Evolutionary conservation across 2,329 filamentous ascomycete genomes (phyloP).

Genomic region (Botrytis pseudocinerea): DNA sequence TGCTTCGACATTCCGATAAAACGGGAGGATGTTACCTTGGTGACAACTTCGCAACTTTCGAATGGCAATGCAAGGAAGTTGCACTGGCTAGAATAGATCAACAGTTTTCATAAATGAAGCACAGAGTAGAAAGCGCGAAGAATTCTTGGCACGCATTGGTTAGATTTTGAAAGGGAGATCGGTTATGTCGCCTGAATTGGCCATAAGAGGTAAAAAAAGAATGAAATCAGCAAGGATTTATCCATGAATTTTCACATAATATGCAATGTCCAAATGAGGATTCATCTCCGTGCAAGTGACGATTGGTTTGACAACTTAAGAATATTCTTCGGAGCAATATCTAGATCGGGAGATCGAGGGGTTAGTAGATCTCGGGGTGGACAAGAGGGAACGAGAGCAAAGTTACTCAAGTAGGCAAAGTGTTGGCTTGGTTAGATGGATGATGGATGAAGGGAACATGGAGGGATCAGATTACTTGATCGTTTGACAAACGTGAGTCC

Average conservation of each 20-base stretch:
- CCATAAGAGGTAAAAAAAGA: background rate
- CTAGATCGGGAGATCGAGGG: background rate
- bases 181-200: conserved; percentile 11
- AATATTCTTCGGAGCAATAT: background rate
- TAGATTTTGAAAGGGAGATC: background rate
- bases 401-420: background rate
- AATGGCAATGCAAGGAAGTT: background rate
- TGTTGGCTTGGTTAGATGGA: background rate
- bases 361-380: background rate
- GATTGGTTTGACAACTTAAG: background rate
- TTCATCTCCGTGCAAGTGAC: conserved; percentile 7
- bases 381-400: conserved; percentile 7
- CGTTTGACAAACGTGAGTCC: background rate
- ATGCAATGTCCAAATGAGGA: background rate
- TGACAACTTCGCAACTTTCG: background rate
- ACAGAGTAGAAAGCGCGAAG: conserved; percentile 7
- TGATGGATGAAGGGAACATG: background rate
- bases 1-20: background rate
- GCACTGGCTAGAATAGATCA: background rate
- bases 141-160: conserved; percentile 1
- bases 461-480: background rate
- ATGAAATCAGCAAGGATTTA: background rate
- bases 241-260: background rate
- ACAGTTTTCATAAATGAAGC: background rate
- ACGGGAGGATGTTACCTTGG: background rate